A percentile compares a stretch with the other conserved stretches of the same genome.
phyloP scores from a whole-genome alignment of 768 basidiomycete species.

The Suillus clintonianus region DNA sequence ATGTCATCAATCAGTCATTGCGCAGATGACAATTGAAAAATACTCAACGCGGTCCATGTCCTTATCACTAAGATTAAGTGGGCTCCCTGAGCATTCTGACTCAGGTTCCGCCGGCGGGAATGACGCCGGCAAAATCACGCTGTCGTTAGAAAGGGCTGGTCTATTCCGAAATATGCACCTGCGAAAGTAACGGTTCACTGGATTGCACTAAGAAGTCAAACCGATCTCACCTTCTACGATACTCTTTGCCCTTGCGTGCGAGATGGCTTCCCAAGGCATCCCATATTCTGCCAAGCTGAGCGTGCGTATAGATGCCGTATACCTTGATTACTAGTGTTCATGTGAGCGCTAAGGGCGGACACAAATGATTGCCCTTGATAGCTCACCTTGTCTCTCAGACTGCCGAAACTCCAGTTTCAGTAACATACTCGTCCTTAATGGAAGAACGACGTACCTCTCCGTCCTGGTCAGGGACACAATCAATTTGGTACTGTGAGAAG shows the following conservation, averaged over 20 bases:
- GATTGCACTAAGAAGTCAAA: neutral
- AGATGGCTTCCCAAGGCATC: constrained; percentile 45
- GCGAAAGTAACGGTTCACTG: constrained; percentile 1
- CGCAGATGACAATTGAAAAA: neutral
- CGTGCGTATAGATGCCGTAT: constrained; percentile 53
- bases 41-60: constrained; percentile 48
- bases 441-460: constrained; percentile 23
- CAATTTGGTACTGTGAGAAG: constrained; percentile 46
- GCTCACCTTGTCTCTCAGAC: constrained; percentile 41
- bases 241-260: constrained; percentile 49
- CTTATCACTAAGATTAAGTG: constrained; percentile 42
- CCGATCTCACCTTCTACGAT: constrained; percentile 46
- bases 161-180: constrained; percentile 49
- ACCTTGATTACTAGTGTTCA: constrained; percentile 42
- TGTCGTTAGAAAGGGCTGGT: constrained; percentile 35
- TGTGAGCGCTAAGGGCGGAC: neutral
- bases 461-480: constrained; percentile 43
- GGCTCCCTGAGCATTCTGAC: constrained; percentile 12
- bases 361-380: neutral
- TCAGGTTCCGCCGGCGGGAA: constrained; percentile 45
- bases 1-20: neutral
- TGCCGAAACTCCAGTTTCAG: constrained; percentile 17
- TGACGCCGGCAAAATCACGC: constrained; percentile 51
- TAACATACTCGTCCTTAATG: neutral
- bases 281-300: constrained; percentile 51